Evolutionary conservation across 352 stramenopile species (phyloP).

Genomic region (Thalassiosira ordinaria): DNA sequence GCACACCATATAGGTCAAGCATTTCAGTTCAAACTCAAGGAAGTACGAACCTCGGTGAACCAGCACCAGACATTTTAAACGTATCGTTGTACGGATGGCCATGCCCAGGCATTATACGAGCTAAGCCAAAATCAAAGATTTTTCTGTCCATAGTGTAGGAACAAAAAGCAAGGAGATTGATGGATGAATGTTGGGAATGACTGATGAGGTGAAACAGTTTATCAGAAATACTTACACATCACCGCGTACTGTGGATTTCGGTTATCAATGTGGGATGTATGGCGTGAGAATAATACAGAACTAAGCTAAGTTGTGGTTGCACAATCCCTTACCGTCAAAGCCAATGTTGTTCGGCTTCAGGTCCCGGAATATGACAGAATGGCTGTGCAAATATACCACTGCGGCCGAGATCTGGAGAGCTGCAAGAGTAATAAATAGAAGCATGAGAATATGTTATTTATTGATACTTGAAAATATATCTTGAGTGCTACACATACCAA

Average conservation of each 20-base stretch:
- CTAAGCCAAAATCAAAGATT: neutral
- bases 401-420: slow-evolving; percentile 74
- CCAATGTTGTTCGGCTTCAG: slow-evolving; percentile 59
- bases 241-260: slow-evolving; percentile 7
- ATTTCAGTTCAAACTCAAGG: too few relatives aligned
- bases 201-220: too few relatives aligned
- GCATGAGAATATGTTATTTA: neutral
- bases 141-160: too few relatives aligned
- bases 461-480: neutral
- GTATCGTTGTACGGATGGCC: neutral
- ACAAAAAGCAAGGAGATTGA: too few relatives aligned
- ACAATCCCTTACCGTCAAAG: slow-evolving; percentile 32
- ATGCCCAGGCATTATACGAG: neutral
- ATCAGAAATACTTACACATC: slow-evolving; percentile 17
- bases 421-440: neutral
- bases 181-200: too few relatives aligned
- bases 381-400: slow-evolving; percentile 64
- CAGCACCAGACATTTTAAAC: slow-evolving; percentile 28
- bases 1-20: too few relatives aligned
- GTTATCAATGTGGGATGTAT: too few relatives aligned
- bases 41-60: slow-evolving; percentile 2
- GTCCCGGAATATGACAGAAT: slow-evolving; percentile 54
- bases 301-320: too few relatives aligned
- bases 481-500: slow-evolving; percentile 9
- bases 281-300: too few relatives aligned